phyloP scores from a whole-genome alignment of 352 stramenopile species.

The Aphanomyces invadans region DNA sequence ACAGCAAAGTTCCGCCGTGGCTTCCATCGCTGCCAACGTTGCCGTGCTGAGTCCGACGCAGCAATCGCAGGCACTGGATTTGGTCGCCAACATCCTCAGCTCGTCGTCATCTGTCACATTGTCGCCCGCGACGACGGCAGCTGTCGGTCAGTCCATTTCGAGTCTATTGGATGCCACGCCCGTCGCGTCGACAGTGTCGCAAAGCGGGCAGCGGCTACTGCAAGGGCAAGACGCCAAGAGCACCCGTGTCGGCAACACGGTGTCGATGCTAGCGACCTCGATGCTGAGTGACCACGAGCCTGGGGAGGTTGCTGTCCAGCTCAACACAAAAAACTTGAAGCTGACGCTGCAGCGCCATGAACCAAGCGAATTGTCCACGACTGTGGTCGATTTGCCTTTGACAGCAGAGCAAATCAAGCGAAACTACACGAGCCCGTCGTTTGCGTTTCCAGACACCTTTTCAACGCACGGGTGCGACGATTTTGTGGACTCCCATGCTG shows the following conservation, averaged over 20 bases:
- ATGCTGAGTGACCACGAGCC: constrained; percentile 6
- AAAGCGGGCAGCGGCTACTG: background rate
- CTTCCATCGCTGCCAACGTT: constrained; percentile 57
- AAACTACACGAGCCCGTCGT: constrained; percentile 7
- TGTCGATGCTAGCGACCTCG: background rate
- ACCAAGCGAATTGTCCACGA: background rate
- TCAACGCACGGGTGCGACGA: background rate
- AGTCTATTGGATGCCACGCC: background rate
- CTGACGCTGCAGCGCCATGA: constrained; percentile 5
- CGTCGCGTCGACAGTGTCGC: background rate
- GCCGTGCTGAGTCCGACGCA: constrained; percentile 41
- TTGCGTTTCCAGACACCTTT: background rate
- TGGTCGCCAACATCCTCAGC: background rate
- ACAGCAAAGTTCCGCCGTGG: constrained; percentile 53
- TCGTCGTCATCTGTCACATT: background rate
- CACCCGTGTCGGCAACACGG: background rate
- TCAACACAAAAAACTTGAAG: constrained; percentile 18
- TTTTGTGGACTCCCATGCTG: background rate
- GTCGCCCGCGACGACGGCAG: background rate
- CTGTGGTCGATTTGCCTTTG: background rate
- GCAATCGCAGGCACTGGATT: constrained; percentile 28
- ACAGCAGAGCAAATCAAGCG: background rate
- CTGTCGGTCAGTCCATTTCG: background rate
- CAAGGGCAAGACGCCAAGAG: background rate
- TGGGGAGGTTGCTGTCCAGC: background rate